phyloP scores from a whole-genome alignment of 208 protist genomes.

The Zelonia costaricensis region DNA sequence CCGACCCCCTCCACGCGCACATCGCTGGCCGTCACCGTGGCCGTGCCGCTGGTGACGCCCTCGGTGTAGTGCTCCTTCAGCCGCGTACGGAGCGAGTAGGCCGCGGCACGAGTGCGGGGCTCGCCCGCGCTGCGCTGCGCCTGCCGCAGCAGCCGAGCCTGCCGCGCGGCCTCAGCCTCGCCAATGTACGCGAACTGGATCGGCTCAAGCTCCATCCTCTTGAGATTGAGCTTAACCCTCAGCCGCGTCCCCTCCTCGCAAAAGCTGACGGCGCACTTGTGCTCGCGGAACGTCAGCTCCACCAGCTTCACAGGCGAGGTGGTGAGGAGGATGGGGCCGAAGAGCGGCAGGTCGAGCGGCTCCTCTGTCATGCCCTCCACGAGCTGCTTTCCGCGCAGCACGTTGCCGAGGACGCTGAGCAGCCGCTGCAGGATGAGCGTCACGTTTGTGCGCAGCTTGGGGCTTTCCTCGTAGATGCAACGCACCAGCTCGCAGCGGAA shows the following conservation, averaged over 20 bases:
- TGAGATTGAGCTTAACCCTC: conserved; percentile 33
- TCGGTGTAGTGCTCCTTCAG: conserved; percentile 11
- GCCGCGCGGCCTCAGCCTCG: conserved; percentile 36
- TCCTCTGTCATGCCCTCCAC: conserved; percentile 29
- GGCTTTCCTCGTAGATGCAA: conserved; percentile 46
- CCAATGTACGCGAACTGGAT: conserved; percentile 61
- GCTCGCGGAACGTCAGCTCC: conserved; percentile 36
- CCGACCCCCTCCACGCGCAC: conserved; percentile 18
- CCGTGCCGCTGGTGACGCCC: conserved; percentile 30
- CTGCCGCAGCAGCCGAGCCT: conserved; percentile 19
- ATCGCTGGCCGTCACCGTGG: conserved; percentile 21
- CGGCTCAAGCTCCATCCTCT: conserved; percentile 40
- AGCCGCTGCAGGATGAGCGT: conserved; percentile 32
- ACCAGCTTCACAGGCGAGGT: conserved; percentile 36
- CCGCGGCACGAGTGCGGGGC: conserved; percentile 7
- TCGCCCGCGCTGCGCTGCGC: background rate
- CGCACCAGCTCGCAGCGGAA: conserved; percentile 41
- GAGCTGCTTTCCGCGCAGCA: conserved; percentile 30
- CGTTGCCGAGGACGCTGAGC: conserved; percentile 38
- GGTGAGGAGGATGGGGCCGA: conserved; percentile 53
- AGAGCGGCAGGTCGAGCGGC: conserved; percentile 43
- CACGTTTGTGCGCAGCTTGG: conserved; percentile 23
- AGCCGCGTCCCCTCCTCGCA: conserved; percentile 41
- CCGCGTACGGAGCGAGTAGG: conserved; percentile 2
- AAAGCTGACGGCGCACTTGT: conserved; percentile 36